A percentile compares a stretch with the other conserved stretches of the same genome.
phyloP scores from a whole-genome alignment of 2,329 filamentous ascomycete genomes.

The Ramichloridium luteum region DNA sequence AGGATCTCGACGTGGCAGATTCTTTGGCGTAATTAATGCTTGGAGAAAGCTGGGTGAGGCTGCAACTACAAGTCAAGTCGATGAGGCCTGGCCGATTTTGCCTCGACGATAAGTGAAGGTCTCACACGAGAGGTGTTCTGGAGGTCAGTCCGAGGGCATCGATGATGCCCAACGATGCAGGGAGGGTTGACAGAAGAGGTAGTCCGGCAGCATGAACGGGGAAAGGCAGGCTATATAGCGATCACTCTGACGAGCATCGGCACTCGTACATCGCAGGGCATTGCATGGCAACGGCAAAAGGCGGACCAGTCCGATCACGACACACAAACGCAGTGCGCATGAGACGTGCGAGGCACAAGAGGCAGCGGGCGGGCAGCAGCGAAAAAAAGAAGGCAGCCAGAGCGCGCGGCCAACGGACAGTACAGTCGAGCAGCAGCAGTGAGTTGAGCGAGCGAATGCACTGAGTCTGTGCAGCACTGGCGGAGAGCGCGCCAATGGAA shows the following conservation, averaged over 20 bases:
- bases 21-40: conserved; percentile 1
- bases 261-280: not conserved
- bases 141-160: too few species aligned
- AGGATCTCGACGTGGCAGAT: too few species aligned
- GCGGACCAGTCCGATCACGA: too few species aligned
- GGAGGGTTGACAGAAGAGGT: not conserved
- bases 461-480: too few species aligned
- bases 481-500: conserved; percentile 18
- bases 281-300: too few species aligned
- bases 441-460: too few species aligned
- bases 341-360: too few species aligned
- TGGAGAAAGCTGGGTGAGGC: conserved; percentile 2
- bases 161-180: conserved; percentile 1
- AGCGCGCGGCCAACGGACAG: too few species aligned
- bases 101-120: conserved; percentile 7
- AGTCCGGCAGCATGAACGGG: not conserved
- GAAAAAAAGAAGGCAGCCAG: conserved; percentile 9
- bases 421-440: too few species aligned
- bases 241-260: not conserved
- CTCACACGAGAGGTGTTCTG: too few species aligned
- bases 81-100: conserved; percentile 8
- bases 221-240: not conserved
- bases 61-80: conserved; percentile 9
- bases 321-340: too few species aligned
- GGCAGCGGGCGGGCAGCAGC: conserved; percentile 7